Percentiles rank a stretch among this genome's conserved stretches.
phyloP scores from a whole-genome alignment of 176 grass and related monocot species.

The Cenchrus purpureus region DNA sequence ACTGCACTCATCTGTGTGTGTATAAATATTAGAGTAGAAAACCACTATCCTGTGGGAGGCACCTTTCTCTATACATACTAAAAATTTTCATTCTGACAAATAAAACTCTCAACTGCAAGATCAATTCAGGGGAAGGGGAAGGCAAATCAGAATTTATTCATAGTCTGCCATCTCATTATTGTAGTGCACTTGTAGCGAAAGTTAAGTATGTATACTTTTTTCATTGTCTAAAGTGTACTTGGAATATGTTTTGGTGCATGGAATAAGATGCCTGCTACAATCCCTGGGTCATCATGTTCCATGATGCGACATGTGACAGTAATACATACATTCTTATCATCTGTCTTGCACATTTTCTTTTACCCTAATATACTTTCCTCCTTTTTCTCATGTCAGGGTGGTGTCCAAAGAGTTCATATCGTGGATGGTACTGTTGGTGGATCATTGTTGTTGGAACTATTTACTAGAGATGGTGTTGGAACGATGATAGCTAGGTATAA shows the following conservation, averaged over 20 bases:
- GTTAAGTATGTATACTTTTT: background rate
- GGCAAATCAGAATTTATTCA: background rate
- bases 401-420: conserved; percentile 95
- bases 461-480: conserved; percentile 90
- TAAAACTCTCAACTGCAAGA: background rate
- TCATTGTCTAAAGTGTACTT: background rate
- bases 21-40: conserved; percentile 26
- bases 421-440: conserved; percentile 90
- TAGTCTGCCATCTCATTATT: background rate
- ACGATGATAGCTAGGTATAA: conserved; percentile 93
- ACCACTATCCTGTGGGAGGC: background rate
- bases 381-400: conserved; percentile 60
- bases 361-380: conserved; percentile 24
- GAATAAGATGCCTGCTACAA: conserved; percentile 13
- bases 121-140: background rate
- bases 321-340: conserved; percentile 8
- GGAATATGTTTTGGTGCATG: background rate
- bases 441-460: conserved; percentile 87
- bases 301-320: background rate
- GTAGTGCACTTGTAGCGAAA: background rate
- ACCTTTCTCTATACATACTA: background rate
- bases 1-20: background rate
- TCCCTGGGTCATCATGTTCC: conserved; percentile 25
- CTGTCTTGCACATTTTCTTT: background rate
- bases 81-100: background rate